phyloP scores from a whole-genome alignment of 2,329 filamentous ascomycete genomes.

The Teratosphaeriaceae sp. region DNA sequence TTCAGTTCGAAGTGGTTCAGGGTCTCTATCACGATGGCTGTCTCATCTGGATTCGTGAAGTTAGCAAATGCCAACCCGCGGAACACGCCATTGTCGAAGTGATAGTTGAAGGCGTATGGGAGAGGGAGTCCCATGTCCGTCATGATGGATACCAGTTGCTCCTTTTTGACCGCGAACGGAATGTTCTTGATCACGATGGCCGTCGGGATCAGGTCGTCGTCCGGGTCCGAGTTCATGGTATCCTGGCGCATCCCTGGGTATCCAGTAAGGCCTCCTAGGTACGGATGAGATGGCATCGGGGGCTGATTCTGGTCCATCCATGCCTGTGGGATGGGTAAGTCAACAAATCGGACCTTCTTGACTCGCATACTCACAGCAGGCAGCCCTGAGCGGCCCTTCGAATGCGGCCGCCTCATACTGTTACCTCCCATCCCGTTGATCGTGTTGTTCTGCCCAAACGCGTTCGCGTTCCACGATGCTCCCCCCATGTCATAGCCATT shows the following conservation, averaged over 20 bases:
- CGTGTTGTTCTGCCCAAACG: slow-evolving; percentile 59
- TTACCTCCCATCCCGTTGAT: slow-evolving; percentile 36
- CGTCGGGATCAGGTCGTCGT: slow-evolving; percentile 91
- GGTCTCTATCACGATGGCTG: slow-evolving; percentile 80
- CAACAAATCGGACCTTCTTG: slow-evolving; percentile 10
- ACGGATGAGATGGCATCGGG: slow-evolving; percentile 31
- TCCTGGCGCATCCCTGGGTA: slow-evolving; percentile 35
- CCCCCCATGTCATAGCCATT: slow-evolving; percentile 61
- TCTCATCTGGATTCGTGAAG: slow-evolving; percentile 93
- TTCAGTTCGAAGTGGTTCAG: slow-evolving; percentile 96
- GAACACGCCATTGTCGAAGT: slow-evolving; percentile 92
- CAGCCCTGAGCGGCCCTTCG: slow-evolving; percentile 54
- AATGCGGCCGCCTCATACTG: slow-evolving; percentile 42
- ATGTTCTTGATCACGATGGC: slow-evolving; percentile 99
- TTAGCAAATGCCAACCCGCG: slow-evolving; percentile 94
- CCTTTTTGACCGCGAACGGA: slow-evolving; percentile 95
- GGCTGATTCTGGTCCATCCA: slow-evolving; percentile 54
- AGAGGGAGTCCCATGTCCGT: slow-evolving; percentile 87
- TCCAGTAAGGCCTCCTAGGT: slow-evolving; percentile 31
- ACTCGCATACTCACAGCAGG: slow-evolving; percentile 54
- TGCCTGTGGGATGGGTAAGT: slow-evolving; percentile 37
- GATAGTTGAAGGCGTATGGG: slow-evolving; percentile 98
- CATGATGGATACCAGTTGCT: slow-evolving; percentile 89
- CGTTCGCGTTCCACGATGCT: slow-evolving; percentile 76
- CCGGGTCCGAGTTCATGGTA: slow-evolving; percentile 46